These are phyloP conservation scores for Solanum hybrid DNA, from an alignment of 305 asterid genomes.

Conservation along the genomic window DNA sequence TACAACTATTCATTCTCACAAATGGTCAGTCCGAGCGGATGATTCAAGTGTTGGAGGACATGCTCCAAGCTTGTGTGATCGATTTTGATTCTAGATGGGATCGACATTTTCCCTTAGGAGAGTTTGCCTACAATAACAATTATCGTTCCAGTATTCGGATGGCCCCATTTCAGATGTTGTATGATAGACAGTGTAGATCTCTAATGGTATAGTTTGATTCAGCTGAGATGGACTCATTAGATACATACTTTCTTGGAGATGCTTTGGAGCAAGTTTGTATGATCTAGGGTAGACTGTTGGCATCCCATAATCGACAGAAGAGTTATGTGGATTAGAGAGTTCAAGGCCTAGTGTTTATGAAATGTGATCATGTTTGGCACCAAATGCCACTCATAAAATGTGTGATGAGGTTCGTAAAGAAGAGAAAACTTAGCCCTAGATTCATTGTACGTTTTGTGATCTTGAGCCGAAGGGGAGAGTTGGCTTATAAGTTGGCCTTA, in stretches of 20 bases:
- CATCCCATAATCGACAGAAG: too few species aligned
- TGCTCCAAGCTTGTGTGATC: not conserved
- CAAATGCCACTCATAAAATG: too few species aligned
- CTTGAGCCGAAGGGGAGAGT: not conserved
- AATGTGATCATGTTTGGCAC: not conserved
- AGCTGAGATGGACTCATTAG: not conserved
- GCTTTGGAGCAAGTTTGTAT: too few species aligned
- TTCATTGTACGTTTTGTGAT: too few species aligned
- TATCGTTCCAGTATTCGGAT: too few species aligned
- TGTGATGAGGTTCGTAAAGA: not conserved
- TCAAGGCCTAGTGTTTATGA: not conserved
- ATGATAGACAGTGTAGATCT: not conserved
- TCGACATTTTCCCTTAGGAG: not conserved
- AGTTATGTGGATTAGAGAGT: not conserved
- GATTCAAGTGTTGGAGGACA: not conserved
- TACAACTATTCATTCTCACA: too few species aligned
- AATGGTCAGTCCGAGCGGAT: too few species aligned
- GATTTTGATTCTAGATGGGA: too few species aligned
- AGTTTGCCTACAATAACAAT: not conserved
- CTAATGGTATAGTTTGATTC: too few species aligned
- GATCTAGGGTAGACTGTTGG: not conserved
- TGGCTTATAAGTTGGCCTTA: not conserved
- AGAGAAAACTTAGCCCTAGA: not conserved
- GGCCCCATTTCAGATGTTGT: not conserved
- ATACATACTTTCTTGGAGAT: not conserved